A percentile compares a stretch with the other conserved stretches of the same genome.
Evolutionary conservation across 805 yeast genomes (phyloP).

Genomic region (Kodamaea neixiangensis): DNA sequence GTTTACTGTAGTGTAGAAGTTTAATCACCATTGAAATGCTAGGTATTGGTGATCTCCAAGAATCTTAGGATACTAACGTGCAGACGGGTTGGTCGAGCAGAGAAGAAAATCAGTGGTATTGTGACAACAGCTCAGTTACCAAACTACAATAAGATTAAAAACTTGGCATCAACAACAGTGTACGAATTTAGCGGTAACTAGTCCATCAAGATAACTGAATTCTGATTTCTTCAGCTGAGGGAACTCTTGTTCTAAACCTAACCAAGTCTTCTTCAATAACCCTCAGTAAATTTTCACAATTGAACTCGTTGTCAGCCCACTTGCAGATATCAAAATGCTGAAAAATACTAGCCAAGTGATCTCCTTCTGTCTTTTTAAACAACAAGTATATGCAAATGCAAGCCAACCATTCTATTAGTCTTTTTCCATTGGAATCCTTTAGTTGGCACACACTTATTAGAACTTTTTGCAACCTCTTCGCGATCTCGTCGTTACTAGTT

Average conservation of each 20-base stretch:
- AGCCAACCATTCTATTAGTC: conserved; percentile 5
- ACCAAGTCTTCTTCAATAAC: conserved; percentile 5
- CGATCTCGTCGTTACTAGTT: not conserved
- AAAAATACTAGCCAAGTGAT: not conserved
- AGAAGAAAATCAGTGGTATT: no score
- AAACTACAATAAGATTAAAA: no score
- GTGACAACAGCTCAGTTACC: no score
- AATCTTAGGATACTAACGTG: no score
- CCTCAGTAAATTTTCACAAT: conserved; percentile 4
- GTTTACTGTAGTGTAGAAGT: not conserved
- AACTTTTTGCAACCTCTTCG: not conserved
- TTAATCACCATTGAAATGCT: no score
- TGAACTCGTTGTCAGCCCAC: conserved; percentile 6
- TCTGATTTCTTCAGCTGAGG: not conserved
- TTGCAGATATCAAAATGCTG: conserved; percentile 2
- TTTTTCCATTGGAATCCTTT: conserved; percentile 5
- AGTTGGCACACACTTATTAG: not conserved
- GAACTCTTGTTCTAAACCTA: not conserved
- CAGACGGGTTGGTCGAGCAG: no score
- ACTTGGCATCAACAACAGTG: no score
- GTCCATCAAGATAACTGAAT: not conserved
- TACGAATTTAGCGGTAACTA: not conserved
- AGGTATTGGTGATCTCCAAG: no score
- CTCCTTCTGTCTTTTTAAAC: not conserved
- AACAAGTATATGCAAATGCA: not conserved